Evolutionary conservation across 106 monocot species (phyloP).

Genomic region (Amphibolis antarctica): DNA sequence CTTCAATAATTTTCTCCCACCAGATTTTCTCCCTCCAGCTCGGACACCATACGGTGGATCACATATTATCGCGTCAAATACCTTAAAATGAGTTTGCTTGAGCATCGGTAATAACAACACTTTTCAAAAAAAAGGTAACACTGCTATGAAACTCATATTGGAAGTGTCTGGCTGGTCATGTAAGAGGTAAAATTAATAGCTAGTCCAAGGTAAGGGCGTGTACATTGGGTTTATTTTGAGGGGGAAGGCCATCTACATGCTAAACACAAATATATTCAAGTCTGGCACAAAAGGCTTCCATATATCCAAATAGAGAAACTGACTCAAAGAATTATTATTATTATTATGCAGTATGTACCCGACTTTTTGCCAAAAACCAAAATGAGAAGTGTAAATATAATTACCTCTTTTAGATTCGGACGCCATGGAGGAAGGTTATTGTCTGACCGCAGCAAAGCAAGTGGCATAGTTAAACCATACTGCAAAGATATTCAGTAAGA

Average conservation of each 20-base stretch:
- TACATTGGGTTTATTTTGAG: no score
- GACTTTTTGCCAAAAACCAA: background rate
- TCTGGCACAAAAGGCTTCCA: no score
- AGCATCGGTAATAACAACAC: no score
- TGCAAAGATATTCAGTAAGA: constrained; percentile 23
- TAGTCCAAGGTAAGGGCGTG: no score
- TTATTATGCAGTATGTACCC: background rate
- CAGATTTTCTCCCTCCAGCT: constrained; percentile 94
- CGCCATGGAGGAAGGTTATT: constrained; percentile 97
- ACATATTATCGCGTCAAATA: constrained; percentile 97
- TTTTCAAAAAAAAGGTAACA: background rate
- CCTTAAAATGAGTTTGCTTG: constrained; percentile 5
- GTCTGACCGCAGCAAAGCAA: constrained; percentile 78
- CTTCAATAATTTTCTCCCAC: constrained; percentile 80
- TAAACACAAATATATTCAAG: no score
- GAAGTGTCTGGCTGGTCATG: no score
- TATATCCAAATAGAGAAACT: no score
- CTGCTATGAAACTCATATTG: no score
- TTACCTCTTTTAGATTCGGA: constrained; percentile 64
- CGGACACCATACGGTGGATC: constrained; percentile 98
- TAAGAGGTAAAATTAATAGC: no score
- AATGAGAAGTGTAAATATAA: background rate
- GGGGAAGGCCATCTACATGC: no score
- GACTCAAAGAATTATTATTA: no score
- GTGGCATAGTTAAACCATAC: constrained; percentile 73